Evolutionary conservation across 2,329 filamentous ascomycete species (phyloP).

Genomic region (Epichloe gansuensis): DNA sequence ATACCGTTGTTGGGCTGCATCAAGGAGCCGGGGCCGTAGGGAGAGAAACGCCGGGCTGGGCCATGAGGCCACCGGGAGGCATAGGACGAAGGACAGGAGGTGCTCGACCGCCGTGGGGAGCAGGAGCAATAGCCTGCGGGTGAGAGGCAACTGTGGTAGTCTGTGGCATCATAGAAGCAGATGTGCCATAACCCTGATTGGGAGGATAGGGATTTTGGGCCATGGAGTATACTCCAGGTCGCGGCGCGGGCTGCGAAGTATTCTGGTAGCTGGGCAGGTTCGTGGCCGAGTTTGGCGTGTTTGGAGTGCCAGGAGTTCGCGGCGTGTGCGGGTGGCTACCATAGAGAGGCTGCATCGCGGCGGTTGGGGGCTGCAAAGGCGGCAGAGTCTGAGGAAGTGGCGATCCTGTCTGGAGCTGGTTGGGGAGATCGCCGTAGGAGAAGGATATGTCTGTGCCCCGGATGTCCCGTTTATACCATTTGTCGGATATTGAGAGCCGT

Average conservation of each 20-base stretch:
- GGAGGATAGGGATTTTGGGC: slow-evolving; percentile 43
- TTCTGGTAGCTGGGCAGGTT: slow-evolving; percentile 43
- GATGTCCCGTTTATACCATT: slow-evolving; percentile 44
- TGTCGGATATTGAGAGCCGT: slow-evolving; percentile 41
- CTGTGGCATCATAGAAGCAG: slow-evolving; percentile 53
- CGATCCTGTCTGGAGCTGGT: slow-evolving; percentile 36
- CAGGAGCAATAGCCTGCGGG: slow-evolving; percentile 65
- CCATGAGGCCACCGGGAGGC: slow-evolving; percentile 53
- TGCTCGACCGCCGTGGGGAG: slow-evolving; percentile 44
- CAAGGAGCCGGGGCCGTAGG: slow-evolving; percentile 46
- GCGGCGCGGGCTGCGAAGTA: slow-evolving; percentile 33
- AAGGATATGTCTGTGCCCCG: slow-evolving; percentile 37
- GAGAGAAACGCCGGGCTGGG: slow-evolving; percentile 44
- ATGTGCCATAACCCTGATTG: slow-evolving; percentile 42
- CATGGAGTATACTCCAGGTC: slow-evolving; percentile 42
- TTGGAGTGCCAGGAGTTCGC: slow-evolving; percentile 50
- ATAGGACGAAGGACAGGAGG: slow-evolving; percentile 57
- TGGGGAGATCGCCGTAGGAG: slow-evolving; percentile 38
- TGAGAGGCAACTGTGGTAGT: slow-evolving; percentile 55
- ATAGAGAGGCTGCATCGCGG: slow-evolving; percentile 35
- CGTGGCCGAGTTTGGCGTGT: slow-evolving; percentile 43
- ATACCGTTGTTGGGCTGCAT: slow-evolving; percentile 46
- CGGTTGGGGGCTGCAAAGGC: slow-evolving; percentile 37
- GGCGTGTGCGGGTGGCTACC: slow-evolving; percentile 49
- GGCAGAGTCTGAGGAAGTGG: slow-evolving; percentile 42